Evolutionary conservation across 176 grass and related monocot genomes (phyloP).

Genomic region (Carex cristatella): DNA sequence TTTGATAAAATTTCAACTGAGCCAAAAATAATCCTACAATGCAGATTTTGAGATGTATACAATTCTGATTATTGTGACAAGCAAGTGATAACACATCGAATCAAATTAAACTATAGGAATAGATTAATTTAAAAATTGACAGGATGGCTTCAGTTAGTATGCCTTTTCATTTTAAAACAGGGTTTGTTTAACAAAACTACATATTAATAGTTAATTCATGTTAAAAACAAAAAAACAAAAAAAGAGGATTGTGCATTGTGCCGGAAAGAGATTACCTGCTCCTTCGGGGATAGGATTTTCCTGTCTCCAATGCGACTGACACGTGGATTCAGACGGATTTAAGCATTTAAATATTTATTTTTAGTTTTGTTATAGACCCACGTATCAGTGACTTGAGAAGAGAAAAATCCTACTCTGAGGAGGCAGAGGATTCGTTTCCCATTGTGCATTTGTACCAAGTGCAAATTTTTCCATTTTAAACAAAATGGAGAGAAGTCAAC

Average conservation of each 20-base stretch:
- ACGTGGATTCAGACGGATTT: no score
- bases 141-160: background rate
- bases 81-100: background rate
- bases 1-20: background rate
- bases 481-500: constrained; percentile 3
- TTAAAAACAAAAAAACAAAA: background rate
- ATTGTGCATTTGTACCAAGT: no score
- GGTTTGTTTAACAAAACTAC: background rate
- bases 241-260: background rate
- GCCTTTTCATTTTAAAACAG: background rate
- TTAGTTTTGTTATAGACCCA: no score
- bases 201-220: background rate
- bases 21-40: background rate
- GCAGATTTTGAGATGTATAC: background rate
- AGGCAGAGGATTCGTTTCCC: no score
- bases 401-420: no score
- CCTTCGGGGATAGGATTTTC: no score
- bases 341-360: no score
- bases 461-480: background rate
- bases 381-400: no score
- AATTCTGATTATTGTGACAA: background rate
- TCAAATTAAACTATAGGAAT: background rate
- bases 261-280: no score
- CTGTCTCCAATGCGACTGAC: no score
- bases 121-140: background rate